Base-by-base conservation (phyloP, 352 stramenopile species). In the Globisporangium apiculatum region DNA sequence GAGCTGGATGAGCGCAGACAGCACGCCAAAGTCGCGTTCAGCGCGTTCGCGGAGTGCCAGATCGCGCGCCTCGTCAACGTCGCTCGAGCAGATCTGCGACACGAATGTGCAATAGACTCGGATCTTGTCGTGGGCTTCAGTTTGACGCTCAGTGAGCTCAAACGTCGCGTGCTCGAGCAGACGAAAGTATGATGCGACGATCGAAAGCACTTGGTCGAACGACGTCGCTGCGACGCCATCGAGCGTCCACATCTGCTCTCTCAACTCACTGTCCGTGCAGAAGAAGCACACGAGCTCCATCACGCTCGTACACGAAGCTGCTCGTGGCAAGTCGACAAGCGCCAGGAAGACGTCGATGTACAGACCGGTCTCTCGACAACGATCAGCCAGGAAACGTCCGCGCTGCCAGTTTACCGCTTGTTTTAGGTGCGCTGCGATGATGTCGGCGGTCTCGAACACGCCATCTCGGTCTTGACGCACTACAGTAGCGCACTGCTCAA, bases 51-150 rank as follows among this genome's bases (percentile, higher is more conserved):
- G 53, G 36, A 60, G 51, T 17, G 24, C 45, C 15, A 52, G 4
- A n/a, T 65, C 59, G 1, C 52, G 49, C 12, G 38, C 59, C 56
- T 60, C 45, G 31, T 65, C 59, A 41, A 57, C 31, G 18, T 57
- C 53, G 7, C 37, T 59, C 5, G 59, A 45, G 15, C 53, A 60
- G 5, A 65, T 52, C 7, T 48, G 17, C 8, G 50, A 7, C 7
- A 65, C n/a, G 31, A 65, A 65, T n/a, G 48, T 24, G 12, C 59
- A 65, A 42, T 60, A 60, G 40, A 43, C 50, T 18, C 48, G 47
- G 5, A 60, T 17, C 35, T 42, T 58, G 18, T 59, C 12, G 11
- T 42, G 43, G 0, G 9, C 41, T 17, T 15, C 41, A 5, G 56
- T 35, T 17, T 8, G n/a, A 1, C 3, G 31, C 17, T 40, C 4